phyloP scores from a whole-genome alignment of 2,329 filamentous ascomycete genomes.

The Byssothecium circinans region DNA sequence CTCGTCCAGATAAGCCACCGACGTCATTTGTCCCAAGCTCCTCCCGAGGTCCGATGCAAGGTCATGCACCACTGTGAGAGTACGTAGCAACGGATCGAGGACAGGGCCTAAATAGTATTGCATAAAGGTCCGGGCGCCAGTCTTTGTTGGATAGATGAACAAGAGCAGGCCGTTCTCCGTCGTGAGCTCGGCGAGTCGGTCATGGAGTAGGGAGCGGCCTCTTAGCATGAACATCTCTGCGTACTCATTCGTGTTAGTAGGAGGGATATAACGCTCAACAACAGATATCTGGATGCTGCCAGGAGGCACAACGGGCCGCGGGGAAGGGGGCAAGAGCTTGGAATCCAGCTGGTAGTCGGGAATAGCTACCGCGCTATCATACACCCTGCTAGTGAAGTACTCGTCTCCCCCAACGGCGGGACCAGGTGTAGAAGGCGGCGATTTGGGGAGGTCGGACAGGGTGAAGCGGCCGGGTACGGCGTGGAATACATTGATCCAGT shows the following conservation, averaged over 20 bases:
- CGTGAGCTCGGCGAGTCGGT: constrained; percentile 63
- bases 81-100: constrained; percentile 62
- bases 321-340: constrained; percentile 53
- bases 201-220: constrained; percentile 59
- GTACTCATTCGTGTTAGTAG: constrained; percentile 61
- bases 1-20: constrained; percentile 57
- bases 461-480: constrained; percentile 65
- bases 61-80: constrained; percentile 60
- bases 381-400: constrained; percentile 64
- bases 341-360: constrained; percentile 60
- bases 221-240: constrained; percentile 58
- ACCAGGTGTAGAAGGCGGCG: constrained; percentile 63
- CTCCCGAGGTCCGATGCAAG: constrained; percentile 60
- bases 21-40: constrained; percentile 56
- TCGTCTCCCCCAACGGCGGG: constrained; percentile 56
- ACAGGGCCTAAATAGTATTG: constrained; percentile 62
- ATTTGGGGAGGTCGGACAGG: constrained; percentile 62
- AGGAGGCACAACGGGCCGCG: constrained; percentile 61
- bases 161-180: constrained; percentile 59
- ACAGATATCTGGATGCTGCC: constrained; percentile 62
- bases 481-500: constrained; percentile 66
- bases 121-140: constrained; percentile 61
- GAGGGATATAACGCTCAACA: constrained; percentile 67
- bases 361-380: constrained; percentile 63
- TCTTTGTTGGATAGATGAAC: constrained; percentile 64